Base-by-base conservation (phyloP, 345 rosid genomes). In the Lepidium africanum region DNA sequence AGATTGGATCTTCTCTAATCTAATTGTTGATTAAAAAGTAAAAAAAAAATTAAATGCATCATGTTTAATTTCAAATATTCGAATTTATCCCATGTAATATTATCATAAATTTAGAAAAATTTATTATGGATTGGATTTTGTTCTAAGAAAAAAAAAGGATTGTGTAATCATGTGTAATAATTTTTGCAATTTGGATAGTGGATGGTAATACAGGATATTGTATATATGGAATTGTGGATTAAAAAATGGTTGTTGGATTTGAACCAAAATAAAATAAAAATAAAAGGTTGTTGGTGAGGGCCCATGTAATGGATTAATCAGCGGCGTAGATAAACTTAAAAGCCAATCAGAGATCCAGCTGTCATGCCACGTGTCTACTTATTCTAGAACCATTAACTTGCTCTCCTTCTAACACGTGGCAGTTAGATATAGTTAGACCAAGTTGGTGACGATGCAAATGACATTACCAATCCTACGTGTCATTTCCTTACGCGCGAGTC, bases 291-390 rank as follows among this genome's bases (percentile, higher is more conserved):
- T 56, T 64, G 67, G 59, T 30, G 61, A 23, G 47, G 66, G 47
- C 71, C 77, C 66, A 73, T 41, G 46, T 3, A 57, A 47, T 27
- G 72, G 67, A 66, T 58, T 58, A 51, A 73, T 73, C 77, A 67
- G 55, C 72, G 77, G 67, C 71, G 59, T 19, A 58, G 63, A 67
- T 60, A 51, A 53, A 62, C 74, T 65, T 69, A n/a, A 75, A 75
- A 69, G 78, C 61, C 65, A 74, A 74, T 61, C 59, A 67, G 46
- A 10, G 0, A 13, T 63, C 65, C 74, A 75, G 65, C 74, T 75
- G 74, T 55, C 30, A 10, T 48, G 60, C 70, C 70, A 69, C 65
- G 35, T 75, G 27, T 19, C 10, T 11, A 25, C 7, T 1, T n/a
- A 17, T 45, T 27, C 33, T 65, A 16, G 50, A 61, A 67, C 65